A percentile compares a stretch with the other conserved stretches of the same genome.
Evolutionary conservation across 2,329 filamentous ascomycete species (phyloP).

Genomic region (Trichoderma sp.): DNA sequence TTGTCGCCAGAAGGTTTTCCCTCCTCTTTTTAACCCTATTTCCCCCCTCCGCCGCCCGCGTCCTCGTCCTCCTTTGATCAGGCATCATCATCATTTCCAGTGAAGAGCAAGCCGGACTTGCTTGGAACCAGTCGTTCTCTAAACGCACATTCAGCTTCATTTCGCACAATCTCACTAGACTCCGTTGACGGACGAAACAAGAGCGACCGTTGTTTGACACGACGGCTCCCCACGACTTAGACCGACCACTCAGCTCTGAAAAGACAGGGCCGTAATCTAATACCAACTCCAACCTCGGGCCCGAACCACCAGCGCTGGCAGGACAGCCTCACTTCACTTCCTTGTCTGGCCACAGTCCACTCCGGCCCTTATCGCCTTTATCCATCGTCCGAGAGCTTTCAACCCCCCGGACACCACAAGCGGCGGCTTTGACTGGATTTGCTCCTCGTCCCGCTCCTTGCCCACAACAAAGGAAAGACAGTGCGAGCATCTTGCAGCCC

Average conservation of each 20-base stretch:
- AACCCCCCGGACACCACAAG: constrained; percentile 30
- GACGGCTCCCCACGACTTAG: constrained; percentile 33
- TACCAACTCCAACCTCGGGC: constrained; percentile 26
- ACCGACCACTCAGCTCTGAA: constrained; percentile 34
- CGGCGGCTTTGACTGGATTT: constrained; percentile 27
- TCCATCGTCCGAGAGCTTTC: constrained; percentile 31
- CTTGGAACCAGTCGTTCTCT: constrained; percentile 55
- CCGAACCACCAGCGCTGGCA: constrained; percentile 15
- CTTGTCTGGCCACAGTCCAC: constrained; percentile 7
- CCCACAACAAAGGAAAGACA: constrained; percentile 29
- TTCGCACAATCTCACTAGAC: constrained; percentile 33
- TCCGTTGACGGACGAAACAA: constrained; percentile 30
- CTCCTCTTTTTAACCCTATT: constrained; percentile 46
- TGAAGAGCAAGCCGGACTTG: constrained; percentile 64
- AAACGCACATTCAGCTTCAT: constrained; percentile 28
- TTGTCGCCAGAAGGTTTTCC: constrained; percentile 50
- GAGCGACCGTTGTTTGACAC: constrained; percentile 37
- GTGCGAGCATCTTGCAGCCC: constrained; percentile 7
- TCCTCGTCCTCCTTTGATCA: constrained; percentile 32
- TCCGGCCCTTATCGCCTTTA: constrained; percentile 29
- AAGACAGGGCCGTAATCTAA: constrained; percentile 40
- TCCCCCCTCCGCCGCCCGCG: constrained; percentile 36
- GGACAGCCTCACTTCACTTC: constrained; percentile 15
- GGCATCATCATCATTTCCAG: constrained; percentile 35
- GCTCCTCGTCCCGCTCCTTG: constrained; percentile 38